Percentiles rank a stretch among this genome's conserved stretches.
Conservation (phyloP, 768 basidiomycete species). For the Tricholoma terreum region DNA sequence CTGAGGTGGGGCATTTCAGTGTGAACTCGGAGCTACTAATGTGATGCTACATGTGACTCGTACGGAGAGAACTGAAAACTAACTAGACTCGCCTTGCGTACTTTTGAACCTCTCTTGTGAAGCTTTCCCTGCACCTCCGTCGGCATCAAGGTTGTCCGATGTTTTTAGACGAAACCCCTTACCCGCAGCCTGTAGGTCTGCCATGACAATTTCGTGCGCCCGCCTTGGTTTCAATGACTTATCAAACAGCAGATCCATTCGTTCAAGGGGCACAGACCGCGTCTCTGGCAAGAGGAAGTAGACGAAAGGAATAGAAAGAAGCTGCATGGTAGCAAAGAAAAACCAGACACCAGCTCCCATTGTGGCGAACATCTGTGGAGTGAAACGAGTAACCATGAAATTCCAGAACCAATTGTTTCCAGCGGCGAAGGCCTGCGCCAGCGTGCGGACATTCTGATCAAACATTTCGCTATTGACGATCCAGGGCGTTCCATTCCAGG, state of each 20-base stretch:
- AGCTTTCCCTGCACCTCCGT: not conserved
- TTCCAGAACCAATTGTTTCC: slow-evolving; percentile 36
- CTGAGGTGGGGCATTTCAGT: too few relatives aligned
- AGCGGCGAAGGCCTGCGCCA: slow-evolving; percentile 36
- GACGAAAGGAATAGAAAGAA: slow-evolving; percentile 31
- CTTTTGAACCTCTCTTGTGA: too few relatives aligned
- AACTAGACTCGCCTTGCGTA: not conserved
- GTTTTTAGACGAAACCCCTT: not conserved
- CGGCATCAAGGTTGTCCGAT: not conserved
- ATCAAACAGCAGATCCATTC: slow-evolving; percentile 41
- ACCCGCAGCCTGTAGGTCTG: not conserved
- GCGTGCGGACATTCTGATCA: slow-evolving; percentile 37
- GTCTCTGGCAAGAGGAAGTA: slow-evolving; percentile 41
- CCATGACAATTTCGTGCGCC: slow-evolving; percentile 32
- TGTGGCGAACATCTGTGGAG: slow-evolving; percentile 35
- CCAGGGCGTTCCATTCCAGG: slow-evolving; percentile 48
- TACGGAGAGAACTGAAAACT: too few relatives aligned
- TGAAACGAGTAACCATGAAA: slow-evolving; percentile 36
- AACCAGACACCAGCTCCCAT: slow-evolving; percentile 39
- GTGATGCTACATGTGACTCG: too few relatives aligned
- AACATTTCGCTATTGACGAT: slow-evolving; percentile 43
- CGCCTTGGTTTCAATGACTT: slow-evolving; percentile 31
- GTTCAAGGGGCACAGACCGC: slow-evolving; percentile 38
- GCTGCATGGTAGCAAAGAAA: slow-evolving; percentile 34
- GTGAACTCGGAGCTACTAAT: too few relatives aligned